Evolutionary conservation across 2,329 filamentous ascomycete genomes (phyloP).

Genomic region (Trichoderma sp.): DNA sequence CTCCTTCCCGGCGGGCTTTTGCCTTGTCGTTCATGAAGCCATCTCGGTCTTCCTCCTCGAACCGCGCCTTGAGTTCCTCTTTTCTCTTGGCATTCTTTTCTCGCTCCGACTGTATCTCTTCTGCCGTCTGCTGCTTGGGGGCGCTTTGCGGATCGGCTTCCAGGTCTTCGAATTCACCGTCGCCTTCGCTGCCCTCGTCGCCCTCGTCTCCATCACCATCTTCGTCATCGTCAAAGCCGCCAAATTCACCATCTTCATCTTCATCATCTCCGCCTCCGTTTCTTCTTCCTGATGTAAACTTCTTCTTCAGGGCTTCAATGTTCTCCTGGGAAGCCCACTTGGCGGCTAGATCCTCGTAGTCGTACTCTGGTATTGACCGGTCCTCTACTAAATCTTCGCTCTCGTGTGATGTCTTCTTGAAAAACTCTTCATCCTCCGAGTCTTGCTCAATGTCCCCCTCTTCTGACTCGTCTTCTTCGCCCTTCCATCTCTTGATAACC

Average conservation of each 20-base stretch:
- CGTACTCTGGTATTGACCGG: slow-evolving; percentile 70
- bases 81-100: slow-evolving; percentile 88
- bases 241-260: slow-evolving; percentile 49
- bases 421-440: slow-evolving; percentile 60
- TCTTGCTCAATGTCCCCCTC: slow-evolving; percentile 58
- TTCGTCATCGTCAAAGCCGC: slow-evolving; percentile 54
- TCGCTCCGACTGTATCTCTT: slow-evolving; percentile 79
- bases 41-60: slow-evolving; percentile 97
- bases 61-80: slow-evolving; percentile 89
- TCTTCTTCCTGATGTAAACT: slow-evolving; percentile 64
- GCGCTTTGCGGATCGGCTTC: slow-evolving; percentile 45
- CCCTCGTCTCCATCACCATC: slow-evolving; percentile 62
- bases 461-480: slow-evolving; percentile 54
- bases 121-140: slow-evolving; percentile 42
- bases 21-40: slow-evolving; percentile 90
- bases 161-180: slow-evolving; percentile 81
- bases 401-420: slow-evolving; percentile 60
- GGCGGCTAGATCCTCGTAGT: slow-evolving; percentile 75
- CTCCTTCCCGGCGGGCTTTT: slow-evolving; percentile 66
- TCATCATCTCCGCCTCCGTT: slow-evolving; percentile 30
- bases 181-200: slow-evolving; percentile 64
- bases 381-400: slow-evolving; percentile 75
- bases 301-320: slow-evolving; percentile 67
- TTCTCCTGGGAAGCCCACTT: slow-evolving; percentile 84
- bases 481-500: slow-evolving; percentile 76